phyloP scores from a whole-genome alignment of 371 early-diverging fungal species.

The Mucor plumbeus region DNA sequence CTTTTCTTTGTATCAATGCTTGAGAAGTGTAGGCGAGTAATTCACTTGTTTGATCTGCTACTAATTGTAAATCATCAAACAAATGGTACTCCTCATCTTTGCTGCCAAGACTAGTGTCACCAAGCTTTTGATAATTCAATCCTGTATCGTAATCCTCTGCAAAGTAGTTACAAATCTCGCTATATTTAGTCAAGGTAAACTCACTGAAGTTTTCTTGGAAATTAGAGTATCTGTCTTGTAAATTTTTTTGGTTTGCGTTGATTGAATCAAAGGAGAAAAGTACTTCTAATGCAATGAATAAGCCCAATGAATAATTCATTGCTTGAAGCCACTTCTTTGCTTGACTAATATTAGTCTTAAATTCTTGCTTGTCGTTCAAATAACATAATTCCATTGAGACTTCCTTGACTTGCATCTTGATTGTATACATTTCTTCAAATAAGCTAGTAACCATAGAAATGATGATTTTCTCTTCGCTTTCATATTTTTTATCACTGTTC shows the following conservation, averaged over 20 bases:
- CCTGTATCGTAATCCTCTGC: not conserved
- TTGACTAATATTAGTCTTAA: not conserved
- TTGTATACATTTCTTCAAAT: not conserved
- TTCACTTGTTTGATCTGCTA: not conserved
- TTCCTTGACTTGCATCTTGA: not conserved
- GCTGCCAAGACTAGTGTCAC: not conserved
- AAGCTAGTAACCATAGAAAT: not conserved
- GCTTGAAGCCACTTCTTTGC: not conserved
- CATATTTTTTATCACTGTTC: not conserved
- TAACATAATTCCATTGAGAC: not conserved
- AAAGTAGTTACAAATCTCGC: conserved; percentile 7
- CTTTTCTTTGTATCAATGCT: not conserved
- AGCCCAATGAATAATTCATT: not conserved
- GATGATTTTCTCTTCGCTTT: conserved; percentile 1
- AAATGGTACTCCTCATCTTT: not conserved
- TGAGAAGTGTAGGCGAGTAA: not conserved
- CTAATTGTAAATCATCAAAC: not conserved
- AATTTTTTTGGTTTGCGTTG: not conserved
- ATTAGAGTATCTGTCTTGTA: not conserved
- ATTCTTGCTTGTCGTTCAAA: not conserved
- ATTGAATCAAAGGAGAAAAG: not conserved
- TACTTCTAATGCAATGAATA: not conserved
- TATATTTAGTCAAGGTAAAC: not conserved
- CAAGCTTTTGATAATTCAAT: conserved; percentile 9
- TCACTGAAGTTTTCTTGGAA: not conserved